phyloP scores from a whole-genome alignment of 495 filamentous ascomycete genomes.

The Tirmania nivea region DNA sequence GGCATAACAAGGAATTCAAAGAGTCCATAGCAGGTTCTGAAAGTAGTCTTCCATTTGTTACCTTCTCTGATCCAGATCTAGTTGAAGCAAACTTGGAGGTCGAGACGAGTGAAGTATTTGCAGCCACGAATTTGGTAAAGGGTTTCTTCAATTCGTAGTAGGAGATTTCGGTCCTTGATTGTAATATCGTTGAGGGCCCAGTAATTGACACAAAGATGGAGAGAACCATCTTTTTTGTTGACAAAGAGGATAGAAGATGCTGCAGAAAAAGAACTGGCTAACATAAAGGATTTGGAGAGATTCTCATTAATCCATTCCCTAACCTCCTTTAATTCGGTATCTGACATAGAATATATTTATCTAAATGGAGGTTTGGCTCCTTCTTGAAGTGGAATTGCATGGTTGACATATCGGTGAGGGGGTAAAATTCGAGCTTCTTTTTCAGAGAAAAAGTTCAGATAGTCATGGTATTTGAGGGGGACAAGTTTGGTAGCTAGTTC shows the following conservation, averaged over 20 bases:
- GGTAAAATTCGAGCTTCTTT: background rate
- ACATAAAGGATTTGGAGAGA: background rate
- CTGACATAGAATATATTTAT: background rate
- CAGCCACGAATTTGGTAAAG: background rate
- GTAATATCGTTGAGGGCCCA: constrained; percentile 7
- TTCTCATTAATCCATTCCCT: constrained; percentile 3
- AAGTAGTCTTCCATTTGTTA: constrained; percentile 6
- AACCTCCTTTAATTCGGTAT: constrained; percentile 1
- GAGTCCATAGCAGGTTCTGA: constrained; percentile 11
- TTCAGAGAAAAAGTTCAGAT: background rate
- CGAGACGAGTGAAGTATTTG: constrained; percentile 15
- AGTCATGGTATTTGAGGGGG: background rate
- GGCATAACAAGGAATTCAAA: constrained; percentile 18
- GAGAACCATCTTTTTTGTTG: background rate
- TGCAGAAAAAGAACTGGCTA: background rate
- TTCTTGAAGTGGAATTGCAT: background rate
- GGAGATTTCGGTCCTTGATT: constrained; percentile 7
- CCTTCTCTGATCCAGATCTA: constrained; percentile 2
- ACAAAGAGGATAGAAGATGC: constrained; percentile 2
- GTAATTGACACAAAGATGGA: constrained; percentile 4
- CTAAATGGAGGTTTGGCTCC: background rate
- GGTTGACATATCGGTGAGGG: background rate
- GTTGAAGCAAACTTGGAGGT: background rate
- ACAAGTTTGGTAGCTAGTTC: background rate
- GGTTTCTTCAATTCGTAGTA: constrained; percentile 2